A percentile compares a stretch with the other conserved stretches of the same genome.
Evolutionary conservation across 2,329 filamentous ascomycete species (phyloP).

Genomic region (Fusarium compactum): DNA sequence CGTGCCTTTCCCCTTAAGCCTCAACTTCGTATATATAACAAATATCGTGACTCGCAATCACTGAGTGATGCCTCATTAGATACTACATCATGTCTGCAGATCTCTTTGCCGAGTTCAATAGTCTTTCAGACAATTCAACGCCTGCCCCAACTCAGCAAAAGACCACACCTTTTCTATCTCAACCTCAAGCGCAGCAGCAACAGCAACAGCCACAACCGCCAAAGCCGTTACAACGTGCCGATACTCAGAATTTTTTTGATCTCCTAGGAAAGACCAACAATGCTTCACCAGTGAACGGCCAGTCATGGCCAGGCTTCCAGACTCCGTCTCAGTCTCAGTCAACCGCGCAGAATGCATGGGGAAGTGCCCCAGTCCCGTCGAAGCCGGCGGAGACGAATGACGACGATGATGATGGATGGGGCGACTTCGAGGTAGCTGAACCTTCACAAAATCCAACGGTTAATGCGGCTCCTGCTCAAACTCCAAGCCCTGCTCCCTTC

Average conservation of each 20-base stretch:
- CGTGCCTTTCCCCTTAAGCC: not conserved
- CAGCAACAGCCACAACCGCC: slow-evolving; percentile 12
- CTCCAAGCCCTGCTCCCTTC: slow-evolving; percentile 6
- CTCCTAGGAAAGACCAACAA: slow-evolving; percentile 39
- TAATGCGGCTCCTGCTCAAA: slow-evolving; percentile 30
- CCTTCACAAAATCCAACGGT: slow-evolving; percentile 36
- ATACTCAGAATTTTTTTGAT: slow-evolving; percentile 47
- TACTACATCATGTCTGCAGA: slow-evolving; percentile 69
- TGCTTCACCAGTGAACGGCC: slow-evolving; percentile 23
- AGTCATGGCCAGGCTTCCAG: slow-evolving; percentile 51
- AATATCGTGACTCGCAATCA: slow-evolving; percentile 16
- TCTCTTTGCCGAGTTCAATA: slow-evolving; percentile 73
- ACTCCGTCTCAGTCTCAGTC: slow-evolving; percentile 44
- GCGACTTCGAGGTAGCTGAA: slow-evolving; percentile 73
- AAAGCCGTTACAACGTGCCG: slow-evolving; percentile 27
- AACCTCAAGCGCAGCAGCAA: slow-evolving; percentile 9
- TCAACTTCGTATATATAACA: slow-evolving; percentile 2
- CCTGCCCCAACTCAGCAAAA: slow-evolving; percentile 40
- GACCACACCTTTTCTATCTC: slow-evolving; percentile 26
- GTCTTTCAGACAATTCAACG: slow-evolving; percentile 56
- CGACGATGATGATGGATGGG: slow-evolving; percentile 74
- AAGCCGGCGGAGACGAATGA: slow-evolving; percentile 45
- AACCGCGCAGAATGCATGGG: slow-evolving; percentile 36
- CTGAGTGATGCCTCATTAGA: slow-evolving; percentile 31
- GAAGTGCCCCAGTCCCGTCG: slow-evolving; percentile 24